phyloP scores from a whole-genome alignment of 2,329 filamentous ascomycete genomes.

The Trichoderma citrinoviride region DNA sequence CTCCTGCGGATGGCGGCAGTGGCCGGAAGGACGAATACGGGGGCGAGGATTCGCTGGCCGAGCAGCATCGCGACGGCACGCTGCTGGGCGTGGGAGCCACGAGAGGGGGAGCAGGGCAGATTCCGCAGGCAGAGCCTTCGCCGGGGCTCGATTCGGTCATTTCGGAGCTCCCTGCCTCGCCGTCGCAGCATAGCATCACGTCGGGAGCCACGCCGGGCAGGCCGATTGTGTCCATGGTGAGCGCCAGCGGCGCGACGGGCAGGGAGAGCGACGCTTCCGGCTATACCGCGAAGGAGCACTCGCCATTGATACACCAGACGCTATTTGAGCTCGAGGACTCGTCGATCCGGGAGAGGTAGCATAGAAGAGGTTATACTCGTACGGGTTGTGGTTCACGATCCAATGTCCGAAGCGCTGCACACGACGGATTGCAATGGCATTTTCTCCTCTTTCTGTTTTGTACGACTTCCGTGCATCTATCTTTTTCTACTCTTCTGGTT shows the following conservation, averaged over 20 bases:
- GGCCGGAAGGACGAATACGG: background rate
- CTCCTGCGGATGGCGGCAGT: background rate
- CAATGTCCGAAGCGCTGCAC: background rate
- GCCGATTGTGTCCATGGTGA: constrained; percentile 1
- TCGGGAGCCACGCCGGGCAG: constrained; percentile 6
- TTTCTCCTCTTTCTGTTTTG: background rate
- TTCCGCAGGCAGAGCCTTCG: background rate
- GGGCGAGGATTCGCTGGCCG: background rate
- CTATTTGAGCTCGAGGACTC: constrained; percentile 20
- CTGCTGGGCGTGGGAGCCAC: background rate
- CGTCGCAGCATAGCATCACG: constrained; percentile 7
- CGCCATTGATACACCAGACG: background rate
- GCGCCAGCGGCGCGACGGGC: background rate
- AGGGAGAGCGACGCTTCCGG: constrained; percentile 11
- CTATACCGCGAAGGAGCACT: background rate
- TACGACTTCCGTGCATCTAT: background rate
- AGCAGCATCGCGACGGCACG: background rate
- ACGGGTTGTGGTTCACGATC: background rate
- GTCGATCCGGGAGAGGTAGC: constrained; percentile 8
- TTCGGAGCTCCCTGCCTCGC: constrained; percentile 17
- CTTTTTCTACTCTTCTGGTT: background rate
- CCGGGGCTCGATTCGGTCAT: background rate
- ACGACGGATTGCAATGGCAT: background rate
- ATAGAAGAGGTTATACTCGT: background rate
- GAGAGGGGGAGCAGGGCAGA: background rate